phyloP scores from a whole-genome alignment of 768 basidiomycete genomes.

The Gloeopeniophorella convolvens region DNA sequence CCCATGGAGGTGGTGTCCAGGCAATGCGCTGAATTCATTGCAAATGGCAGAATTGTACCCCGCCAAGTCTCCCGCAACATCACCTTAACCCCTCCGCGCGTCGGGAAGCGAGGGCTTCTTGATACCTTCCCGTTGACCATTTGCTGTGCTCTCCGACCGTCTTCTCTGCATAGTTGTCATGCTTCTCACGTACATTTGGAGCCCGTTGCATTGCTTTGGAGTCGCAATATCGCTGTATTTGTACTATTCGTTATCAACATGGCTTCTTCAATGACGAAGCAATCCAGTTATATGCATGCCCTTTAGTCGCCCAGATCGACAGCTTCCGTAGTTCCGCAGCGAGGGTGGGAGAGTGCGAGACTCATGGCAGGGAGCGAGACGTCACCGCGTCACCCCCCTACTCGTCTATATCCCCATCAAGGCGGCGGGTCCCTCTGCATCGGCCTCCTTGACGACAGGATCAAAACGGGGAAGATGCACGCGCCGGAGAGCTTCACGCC shows the following conservation, averaged over 20 bases:
- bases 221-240: constrained; percentile 16
- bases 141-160: neutral
- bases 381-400: too few species aligned
- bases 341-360: neutral
- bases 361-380: neutral
- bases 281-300: neutral
- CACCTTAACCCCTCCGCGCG: neutral
- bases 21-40: neutral
- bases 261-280: neutral
- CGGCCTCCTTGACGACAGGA: constrained; percentile 2
- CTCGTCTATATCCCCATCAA: neutral
- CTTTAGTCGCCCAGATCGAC: neutral
- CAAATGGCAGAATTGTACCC: neutral
- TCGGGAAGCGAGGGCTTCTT: neutral
- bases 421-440: neutral
- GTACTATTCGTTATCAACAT: constrained; percentile 2
- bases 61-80: neutral
- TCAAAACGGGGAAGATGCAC: neutral
- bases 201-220: neutral
- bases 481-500: neutral
- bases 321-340: neutral
- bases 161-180: neutral
- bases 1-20: neutral
- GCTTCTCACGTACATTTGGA: neutral
- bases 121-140: neutral